These are phyloP conservation scores for Cokeromyces recurvatus DNA, from an alignment of 371 early-diverging fungal species.

Conservation along the genomic window DNA sequence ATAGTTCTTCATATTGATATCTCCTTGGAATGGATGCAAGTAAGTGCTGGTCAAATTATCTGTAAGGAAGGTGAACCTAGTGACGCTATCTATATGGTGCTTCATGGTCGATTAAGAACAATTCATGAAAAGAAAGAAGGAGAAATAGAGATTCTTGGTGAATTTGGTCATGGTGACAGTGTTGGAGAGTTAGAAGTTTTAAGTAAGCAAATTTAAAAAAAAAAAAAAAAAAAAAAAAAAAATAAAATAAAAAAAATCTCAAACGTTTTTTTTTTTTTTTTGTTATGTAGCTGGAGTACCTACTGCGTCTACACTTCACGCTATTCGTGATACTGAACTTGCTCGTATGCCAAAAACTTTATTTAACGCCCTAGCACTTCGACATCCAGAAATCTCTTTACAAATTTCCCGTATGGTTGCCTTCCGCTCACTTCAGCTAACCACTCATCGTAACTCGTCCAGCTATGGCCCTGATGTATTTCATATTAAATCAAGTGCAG, in stretches of 20 bases:
- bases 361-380: constrained; percentile 84
- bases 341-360: constrained; percentile 94
- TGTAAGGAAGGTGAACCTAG: constrained; percentile 83
- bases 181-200: constrained; percentile 96
- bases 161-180: constrained; percentile 92
- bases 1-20: constrained; percentile 86
- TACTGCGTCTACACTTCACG: constrained; percentile 88
- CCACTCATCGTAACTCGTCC: no score
- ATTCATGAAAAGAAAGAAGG: constrained; percentile 66
- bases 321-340: constrained; percentile 95
- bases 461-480: no score
- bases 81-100: constrained; percentile 88
- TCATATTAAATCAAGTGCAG: constrained; percentile 7
- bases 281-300: constrained; percentile 51
- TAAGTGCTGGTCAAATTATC: constrained; percentile 88
- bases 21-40: constrained; percentile 95
- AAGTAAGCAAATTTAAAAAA: constrained; percentile 46
- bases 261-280: not conserved
- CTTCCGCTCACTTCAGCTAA: constrained; percentile 52
- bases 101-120: constrained; percentile 90
- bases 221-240: not conserved
- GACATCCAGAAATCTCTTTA: constrained; percentile 89
- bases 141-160: constrained; percentile 79
- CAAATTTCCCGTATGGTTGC: constrained; percentile 91
- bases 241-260: no score